Evolutionary conservation across 495 filamentous ascomycete genomes (phyloP).

Genomic region (Clavariopsis aquatica): DNA sequence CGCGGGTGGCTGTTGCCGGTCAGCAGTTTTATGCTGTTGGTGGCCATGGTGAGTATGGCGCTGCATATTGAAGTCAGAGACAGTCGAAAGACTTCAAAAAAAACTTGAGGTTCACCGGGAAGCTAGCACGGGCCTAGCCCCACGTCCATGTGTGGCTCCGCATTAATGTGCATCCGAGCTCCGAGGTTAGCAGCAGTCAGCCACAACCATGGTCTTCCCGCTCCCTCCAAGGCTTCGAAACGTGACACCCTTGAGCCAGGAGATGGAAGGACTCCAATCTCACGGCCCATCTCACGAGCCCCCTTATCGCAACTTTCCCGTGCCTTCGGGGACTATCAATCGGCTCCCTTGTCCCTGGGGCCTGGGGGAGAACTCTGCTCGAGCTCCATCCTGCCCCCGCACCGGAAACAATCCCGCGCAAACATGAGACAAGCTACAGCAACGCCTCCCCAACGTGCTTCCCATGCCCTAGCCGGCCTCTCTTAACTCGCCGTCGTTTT

Average conservation of each 20-base stretch:
- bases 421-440: conserved; percentile 25
- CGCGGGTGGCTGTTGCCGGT: conserved; percentile 94
- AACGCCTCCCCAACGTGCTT: conserved; percentile 1
- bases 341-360: neutral
- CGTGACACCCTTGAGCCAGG: neutral
- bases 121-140: conserved; percentile 11
- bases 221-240: neutral
- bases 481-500: neutral
- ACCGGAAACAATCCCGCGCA: conserved; percentile 3
- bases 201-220: neutral
- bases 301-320: neutral
- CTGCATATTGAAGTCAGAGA: conserved; percentile 16
- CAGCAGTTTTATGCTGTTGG: conserved; percentile 94
- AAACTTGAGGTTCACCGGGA: neutral
- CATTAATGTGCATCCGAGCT: neutral
- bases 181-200: neutral
- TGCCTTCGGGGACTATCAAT: neutral
- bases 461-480: neutral
- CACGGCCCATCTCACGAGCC: neutral
- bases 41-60: conserved; percentile 59
- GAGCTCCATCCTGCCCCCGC: neutral
- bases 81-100: conserved; percentile 1
- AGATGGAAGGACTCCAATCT: neutral
- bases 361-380: neutral
- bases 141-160: neutral